Conservation (phyloP, 495 filamentous ascomycete genomes). For the Penicillium silybi region DNA sequence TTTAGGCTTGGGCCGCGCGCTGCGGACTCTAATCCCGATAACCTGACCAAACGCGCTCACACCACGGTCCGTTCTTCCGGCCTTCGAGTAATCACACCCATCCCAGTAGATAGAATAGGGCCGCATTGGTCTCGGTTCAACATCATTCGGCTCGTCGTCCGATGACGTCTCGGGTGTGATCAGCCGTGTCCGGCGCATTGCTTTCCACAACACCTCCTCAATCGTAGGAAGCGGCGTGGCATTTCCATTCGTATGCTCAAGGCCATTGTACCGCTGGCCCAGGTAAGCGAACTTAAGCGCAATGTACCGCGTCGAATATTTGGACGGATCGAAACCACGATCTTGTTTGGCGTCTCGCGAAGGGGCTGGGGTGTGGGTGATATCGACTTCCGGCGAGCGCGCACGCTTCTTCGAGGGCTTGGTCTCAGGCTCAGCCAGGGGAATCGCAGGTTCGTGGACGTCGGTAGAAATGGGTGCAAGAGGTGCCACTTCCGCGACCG, state of each 20-base stretch:
- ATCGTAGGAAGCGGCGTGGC: slow-evolving; percentile 69
- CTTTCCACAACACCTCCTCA: slow-evolving; percentile 90
- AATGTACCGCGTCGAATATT: slow-evolving; percentile 77
- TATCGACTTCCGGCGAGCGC: slow-evolving; percentile 22
- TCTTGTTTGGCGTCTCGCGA: slow-evolving; percentile 31
- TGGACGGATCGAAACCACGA: slow-evolving; percentile 66
- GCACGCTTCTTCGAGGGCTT: slow-evolving; percentile 19
- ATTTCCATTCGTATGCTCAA: slow-evolving; percentile 71
- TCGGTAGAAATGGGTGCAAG: slow-evolving; percentile 17
- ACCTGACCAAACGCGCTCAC: slow-evolving; percentile 98
- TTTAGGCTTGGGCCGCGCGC: slow-evolving; percentile 56
- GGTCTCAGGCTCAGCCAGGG: slow-evolving; percentile 2
- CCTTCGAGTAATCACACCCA: slow-evolving; percentile 85
- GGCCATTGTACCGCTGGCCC: slow-evolving; percentile 85
- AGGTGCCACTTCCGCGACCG: background rate
- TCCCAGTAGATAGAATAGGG: slow-evolving; percentile 63
- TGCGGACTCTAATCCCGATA: slow-evolving; percentile 75
- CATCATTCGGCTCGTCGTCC: slow-evolving; percentile 28
- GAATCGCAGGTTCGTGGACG: slow-evolving; percentile 21
- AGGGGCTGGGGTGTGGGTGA: slow-evolving; percentile 20
- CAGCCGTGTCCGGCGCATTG: slow-evolving; percentile 70
- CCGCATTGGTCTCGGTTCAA: slow-evolving; percentile 22
- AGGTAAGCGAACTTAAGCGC: slow-evolving; percentile 94
- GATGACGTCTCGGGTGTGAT: slow-evolving; percentile 63
- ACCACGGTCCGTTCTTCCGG: slow-evolving; percentile 85